Percentiles rank a stretch among this genome's conserved stretches.
Evolutionary conservation across 768 basidiomycete species (phyloP).

Genomic region (Thelephora ganbajun): DNA sequence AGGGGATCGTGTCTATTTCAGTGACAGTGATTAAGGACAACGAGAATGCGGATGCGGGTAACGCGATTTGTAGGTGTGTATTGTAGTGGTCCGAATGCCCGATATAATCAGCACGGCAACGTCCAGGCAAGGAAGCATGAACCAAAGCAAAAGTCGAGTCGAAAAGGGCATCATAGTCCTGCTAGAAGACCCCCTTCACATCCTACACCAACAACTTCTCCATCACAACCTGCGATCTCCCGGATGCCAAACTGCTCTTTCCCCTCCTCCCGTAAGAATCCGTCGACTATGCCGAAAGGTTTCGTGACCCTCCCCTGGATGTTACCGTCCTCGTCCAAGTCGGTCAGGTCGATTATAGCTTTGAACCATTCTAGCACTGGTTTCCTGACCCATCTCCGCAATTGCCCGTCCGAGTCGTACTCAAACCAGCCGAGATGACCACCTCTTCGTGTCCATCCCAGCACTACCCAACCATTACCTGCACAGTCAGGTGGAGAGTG

Average conservation of each 20-base stretch:
- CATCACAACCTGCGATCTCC: slow-evolving; percentile 34
- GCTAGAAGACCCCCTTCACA: slow-evolving; percentile 42
- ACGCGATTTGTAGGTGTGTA: too few relatives aligned
- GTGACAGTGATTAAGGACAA: slow-evolving; percentile 64
- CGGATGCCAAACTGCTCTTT: slow-evolving; percentile 42
- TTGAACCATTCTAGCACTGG: slow-evolving; percentile 65
- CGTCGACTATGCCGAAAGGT: slow-evolving; percentile 36
- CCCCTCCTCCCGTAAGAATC: slow-evolving; percentile 47
- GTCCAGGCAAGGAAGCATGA: too few relatives aligned
- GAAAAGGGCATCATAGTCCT: slow-evolving; percentile 31
- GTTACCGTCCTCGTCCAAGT: slow-evolving; percentile 34
- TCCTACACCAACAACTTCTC: slow-evolving; percentile 36
- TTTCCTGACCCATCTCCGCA: slow-evolving; percentile 48
- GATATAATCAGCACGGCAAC: too few relatives aligned
- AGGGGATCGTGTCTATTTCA: slow-evolving; percentile 54
- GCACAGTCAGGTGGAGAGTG: slow-evolving; percentile 44
- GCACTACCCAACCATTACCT: slow-evolving; percentile 38
- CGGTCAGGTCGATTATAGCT: slow-evolving; percentile 14
- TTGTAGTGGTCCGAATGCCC: too few relatives aligned
- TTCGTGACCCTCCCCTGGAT: slow-evolving; percentile 18
- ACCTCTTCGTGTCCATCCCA: slow-evolving; percentile 48
- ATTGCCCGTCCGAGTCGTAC: slow-evolving; percentile 10
- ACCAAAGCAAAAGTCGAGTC: neutral
- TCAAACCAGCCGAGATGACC: slow-evolving; percentile 84
- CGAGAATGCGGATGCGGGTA: too few relatives aligned